A percentile compares a stretch with the other conserved stretches of the same genome.
Conservation (phyloP, 2,329 filamentous ascomycete genomes). For the Pseudocercospora musae region DNA sequence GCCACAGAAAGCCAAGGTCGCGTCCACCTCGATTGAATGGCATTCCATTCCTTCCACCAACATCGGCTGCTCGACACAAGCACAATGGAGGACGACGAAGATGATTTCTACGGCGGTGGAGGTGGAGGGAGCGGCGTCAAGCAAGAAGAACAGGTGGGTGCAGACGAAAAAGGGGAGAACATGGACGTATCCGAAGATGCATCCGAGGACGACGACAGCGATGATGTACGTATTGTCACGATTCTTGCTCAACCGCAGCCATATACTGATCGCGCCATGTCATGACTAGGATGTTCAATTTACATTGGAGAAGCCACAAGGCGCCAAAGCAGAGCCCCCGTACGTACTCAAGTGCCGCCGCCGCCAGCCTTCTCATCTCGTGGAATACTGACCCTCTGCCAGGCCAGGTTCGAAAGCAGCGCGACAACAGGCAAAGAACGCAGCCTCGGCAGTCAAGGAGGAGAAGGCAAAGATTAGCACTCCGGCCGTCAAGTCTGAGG, state of each 20-base stretch:
- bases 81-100: slow-evolving; percentile 51
- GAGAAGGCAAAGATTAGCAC: slow-evolving; percentile 17
- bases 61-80: not conserved
- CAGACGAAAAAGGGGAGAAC: slow-evolving; percentile 39
- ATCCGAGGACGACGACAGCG: slow-evolving; percentile 44
- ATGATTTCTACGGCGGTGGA: slow-evolving; percentile 47
- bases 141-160: slow-evolving; percentile 29
- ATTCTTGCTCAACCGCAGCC: not conserved
- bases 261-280: slow-evolving; percentile 5
- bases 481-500: slow-evolving; percentile 12
- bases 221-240: slow-evolving; percentile 33
- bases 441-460: slow-evolving; percentile 10
- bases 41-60: slow-evolving; percentile 5
- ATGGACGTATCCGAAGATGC: slow-evolving; percentile 44
- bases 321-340: slow-evolving; percentile 28
- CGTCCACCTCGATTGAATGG: slow-evolving; percentile 1
- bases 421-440: slow-evolving; percentile 17
- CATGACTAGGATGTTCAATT: slow-evolving; percentile 50
- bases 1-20: not conserved
- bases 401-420: slow-evolving; percentile 21
- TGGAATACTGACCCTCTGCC: not conserved
- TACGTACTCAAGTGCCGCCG: slow-evolving; percentile 4
- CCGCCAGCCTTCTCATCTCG: not conserved
- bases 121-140: slow-evolving; percentile 21
- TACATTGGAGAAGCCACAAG: slow-evolving; percentile 48